Base-by-base conservation (phyloP, 345 rosid genomes). In the Brassica cretica region DNA sequence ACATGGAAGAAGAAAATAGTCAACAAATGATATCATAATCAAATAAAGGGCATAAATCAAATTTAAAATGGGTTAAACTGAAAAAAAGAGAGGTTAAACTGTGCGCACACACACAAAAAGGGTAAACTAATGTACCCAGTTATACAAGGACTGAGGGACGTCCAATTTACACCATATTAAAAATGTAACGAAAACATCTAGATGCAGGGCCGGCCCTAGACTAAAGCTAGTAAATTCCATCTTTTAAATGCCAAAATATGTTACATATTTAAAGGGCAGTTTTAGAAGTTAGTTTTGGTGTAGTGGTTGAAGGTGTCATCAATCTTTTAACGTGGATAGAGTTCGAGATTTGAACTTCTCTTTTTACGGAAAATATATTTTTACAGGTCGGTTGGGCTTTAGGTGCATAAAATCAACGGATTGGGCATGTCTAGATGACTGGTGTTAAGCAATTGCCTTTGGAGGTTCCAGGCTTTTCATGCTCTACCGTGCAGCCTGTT, bases 1-100 rank as follows among this genome's bases (percentile, higher is more conserved):
- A 63, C 19, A 27, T 24, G 11, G 29, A 19, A 59, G 63, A 58
- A 58, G 9, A 58, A 58, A 8, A 58, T 4, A 19, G 33, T 61
- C 41, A 63, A 30, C 41, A 63, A n/a, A 62, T 62, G 66, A 30
- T 63, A 63, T 30, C 11, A 6, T n/a, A 63, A 63, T 7, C 66
- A 30, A 30, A 63, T 30, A n/a, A 60, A 59, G n/a, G 11, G 39
- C 19, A 62, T 14, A 62, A n/a, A 59, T 3, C n/a, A 21, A 21
- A 59, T n/a, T 5, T 21, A 58, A 19, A 21, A 58, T 18, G 61
- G 61, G 21, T 27, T 27, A 27, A 27, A 27, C 30, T 27, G 30
- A 21, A 21, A 21, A 21, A 21, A 21, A 21, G 24, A 21, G 24
- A 19, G 61, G 21, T 27, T 27, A 27, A 27, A 27, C 30, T 27